A percentile compares a stretch with the other conserved stretches of the same genome.
These are phyloP conservation scores for Blastomyces parvus DNA, from an alignment of 2,329 filamentous ascomycete species.

Conservation along the genomic window DNA sequence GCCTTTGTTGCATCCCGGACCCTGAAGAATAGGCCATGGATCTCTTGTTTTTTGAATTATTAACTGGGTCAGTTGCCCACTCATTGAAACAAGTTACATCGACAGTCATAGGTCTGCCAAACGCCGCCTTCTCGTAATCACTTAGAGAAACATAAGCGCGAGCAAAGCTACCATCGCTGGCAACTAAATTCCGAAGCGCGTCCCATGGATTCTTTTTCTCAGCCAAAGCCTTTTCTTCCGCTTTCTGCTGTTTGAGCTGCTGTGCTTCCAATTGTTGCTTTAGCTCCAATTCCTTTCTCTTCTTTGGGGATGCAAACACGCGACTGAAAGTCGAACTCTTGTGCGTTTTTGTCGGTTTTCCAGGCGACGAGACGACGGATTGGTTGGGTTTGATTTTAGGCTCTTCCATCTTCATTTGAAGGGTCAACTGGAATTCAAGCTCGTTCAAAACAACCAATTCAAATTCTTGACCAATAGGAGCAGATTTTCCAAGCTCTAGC, in stretches of 20 bases:
- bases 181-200: conserved; percentile 73
- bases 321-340: conserved; percentile 87
- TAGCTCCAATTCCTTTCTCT: conserved; percentile 87
- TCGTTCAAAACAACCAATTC: conserved; percentile 95
- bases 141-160: conserved; percentile 89
- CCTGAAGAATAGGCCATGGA: conserved; percentile 55
- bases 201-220: conserved; percentile 59
- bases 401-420: conserved; percentile 89
- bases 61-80: conserved; percentile 81
- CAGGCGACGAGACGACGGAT: conserved; percentile 42
- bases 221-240: conserved; percentile 49
- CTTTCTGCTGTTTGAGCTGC: conserved; percentile 56
- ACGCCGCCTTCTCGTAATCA: conserved; percentile 81
- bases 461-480: conserved; percentile 95
- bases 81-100: conserved; percentile 97
- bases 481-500: conserved; percentile 83
- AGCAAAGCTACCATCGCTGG: conserved; percentile 86
- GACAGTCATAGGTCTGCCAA: conserved; percentile 74
- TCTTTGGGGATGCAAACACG: conserved; percentile 89
- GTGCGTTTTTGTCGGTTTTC: conserved; percentile 53
- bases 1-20: conserved; percentile 49
- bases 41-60: conserved; percentile 91
- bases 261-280: conserved; percentile 76
- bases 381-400: conserved; percentile 50
- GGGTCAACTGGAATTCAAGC: conserved; percentile 94